Conservation (phyloP, 441 rosid genomes). For the Eutrema salsugineum region DNA sequence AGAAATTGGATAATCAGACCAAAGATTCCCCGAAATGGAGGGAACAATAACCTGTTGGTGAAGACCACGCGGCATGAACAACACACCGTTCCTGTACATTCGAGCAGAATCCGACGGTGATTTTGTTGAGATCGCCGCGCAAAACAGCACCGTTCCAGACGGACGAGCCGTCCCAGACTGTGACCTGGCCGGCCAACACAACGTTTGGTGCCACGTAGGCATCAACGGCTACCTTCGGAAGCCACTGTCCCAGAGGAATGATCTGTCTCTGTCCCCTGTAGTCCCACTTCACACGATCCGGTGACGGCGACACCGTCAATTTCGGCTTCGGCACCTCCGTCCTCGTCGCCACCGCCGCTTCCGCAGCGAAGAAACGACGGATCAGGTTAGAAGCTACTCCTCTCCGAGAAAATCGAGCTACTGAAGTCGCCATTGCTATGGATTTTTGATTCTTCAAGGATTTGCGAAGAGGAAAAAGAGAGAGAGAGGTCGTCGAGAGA, state of each 20-base stretch:
- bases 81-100: conserved; percentile 92
- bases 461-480: not conserved
- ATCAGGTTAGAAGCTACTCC: conserved; percentile 26
- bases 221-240: conserved; percentile 83
- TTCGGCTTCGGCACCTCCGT: conserved; percentile 39
- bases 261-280: conserved; percentile 88
- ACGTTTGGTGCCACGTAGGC: conserved; percentile 90
- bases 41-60: conserved; percentile 68
- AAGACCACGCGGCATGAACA: conserved; percentile 92
- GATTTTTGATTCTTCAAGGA: conserved; percentile 7
- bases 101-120: conserved; percentile 80
- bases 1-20: not conserved
- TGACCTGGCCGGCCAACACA: conserved; percentile 83
- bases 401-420: conserved; percentile 56
- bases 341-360: conserved; percentile 16
- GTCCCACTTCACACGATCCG: conserved; percentile 89
- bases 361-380: conserved; percentile 22
- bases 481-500: conserved; percentile 17
- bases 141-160: conserved; percentile 85
- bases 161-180: conserved; percentile 78
- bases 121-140: conserved; percentile 92
- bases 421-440: conserved; percentile 55
- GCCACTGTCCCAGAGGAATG: conserved; percentile 88
- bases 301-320: conserved; percentile 43
- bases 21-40: not conserved